Evolutionary conservation across 306 rosid species (phyloP), one percentile per base, ranked within the genome.

Genomic region (Lathyrus oleraceus): DNA sequence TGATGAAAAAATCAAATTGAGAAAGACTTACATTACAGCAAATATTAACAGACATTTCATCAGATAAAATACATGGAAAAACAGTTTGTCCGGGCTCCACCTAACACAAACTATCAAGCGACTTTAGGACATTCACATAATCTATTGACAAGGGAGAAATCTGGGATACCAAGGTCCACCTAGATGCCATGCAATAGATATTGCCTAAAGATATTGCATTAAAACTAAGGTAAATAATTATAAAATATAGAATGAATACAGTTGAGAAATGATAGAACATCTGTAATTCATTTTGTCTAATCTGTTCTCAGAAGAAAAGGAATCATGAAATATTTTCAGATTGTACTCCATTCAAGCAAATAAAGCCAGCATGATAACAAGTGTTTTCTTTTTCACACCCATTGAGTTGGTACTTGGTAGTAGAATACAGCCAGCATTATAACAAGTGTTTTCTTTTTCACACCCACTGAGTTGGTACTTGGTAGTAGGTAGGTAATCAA

Each of bases 361-460:
- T 61, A 42, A 65, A 75, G 25, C 57, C 67, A 49, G 56, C 39
- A 48, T n/a, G 36, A 57, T 14, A 30, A 4, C 42, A 70, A 70
- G 67, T 35, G 40, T 42, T 42, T 11, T 30, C 20, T 16, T 66
- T 57, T 48, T 61, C 38, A 78, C 32, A 71, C 67, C 8, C 57
- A 58, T 39, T 23, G 45, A 52, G 39, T 45, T 61, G 35, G 30
- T 28, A n/a, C 21, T n/a, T 59, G 65, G n/a, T n/a, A n/a, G n/a
- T n/a, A n/a, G n/a, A n/a, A n/a, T n/a, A n/a, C n/a, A n/a, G n/a
- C n/a, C n/a, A n/a, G n/a, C n/a, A n/a, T n/a, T n/a, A n/a, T n/a
- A n/a, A n/a, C n/a, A n/a, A n/a, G n/a, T n/a, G n/a, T n/a, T n/a
- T n/a, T n/a, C n/a, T n/a, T n/a, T n/a, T n/a, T n/a, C n/a, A n/a